A percentile compares a stretch with the other conserved stretches of the same genome.
Evolutionary conservation across 2,329 filamentous ascomycete genomes (phyloP).

Genomic region (Rutstroemia sp.): DNA sequence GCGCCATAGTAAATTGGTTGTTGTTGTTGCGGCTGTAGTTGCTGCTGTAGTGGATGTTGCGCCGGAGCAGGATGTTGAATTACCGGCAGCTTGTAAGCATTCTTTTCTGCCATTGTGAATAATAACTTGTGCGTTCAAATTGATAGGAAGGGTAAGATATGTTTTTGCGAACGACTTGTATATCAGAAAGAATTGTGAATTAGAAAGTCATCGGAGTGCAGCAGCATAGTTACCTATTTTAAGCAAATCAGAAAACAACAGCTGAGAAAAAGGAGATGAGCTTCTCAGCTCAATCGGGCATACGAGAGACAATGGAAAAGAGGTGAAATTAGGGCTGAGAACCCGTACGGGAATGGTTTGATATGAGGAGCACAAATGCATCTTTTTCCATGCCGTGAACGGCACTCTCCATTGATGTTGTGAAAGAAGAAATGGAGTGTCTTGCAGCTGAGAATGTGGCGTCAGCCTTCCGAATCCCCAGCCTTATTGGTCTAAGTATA

Average conservation of each 20-base stretch:
- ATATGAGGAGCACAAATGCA: background rate
- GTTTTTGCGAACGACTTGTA: too few species aligned
- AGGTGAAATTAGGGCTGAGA: background rate
- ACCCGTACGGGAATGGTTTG: background rate
- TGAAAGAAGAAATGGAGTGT: background rate
- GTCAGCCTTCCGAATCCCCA: background rate
- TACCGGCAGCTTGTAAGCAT: background rate
- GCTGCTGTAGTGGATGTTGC: background rate
- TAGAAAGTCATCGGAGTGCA: background rate
- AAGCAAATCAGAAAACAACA: background rate
- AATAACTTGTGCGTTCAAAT: background rate
- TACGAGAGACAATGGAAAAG: background rate
- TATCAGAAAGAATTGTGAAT: background rate
- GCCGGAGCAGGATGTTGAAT: background rate
- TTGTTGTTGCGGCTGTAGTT: background rate
- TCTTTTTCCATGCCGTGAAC: background rate
- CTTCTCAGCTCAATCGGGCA: background rate
- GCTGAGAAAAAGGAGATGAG: slow-evolving; percentile 2
- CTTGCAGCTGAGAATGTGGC: slow-evolving; percentile 4
- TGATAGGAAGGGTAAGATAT: background rate
- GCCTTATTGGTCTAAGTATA: background rate
- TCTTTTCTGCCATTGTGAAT: background rate
- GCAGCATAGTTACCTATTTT: background rate
- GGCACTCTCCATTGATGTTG: background rate
- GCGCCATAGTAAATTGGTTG: background rate